Evolutionary conservation across 2,329 filamentous ascomycete species (phyloP).

Genomic region (Nigrograna mackinnonii): DNA sequence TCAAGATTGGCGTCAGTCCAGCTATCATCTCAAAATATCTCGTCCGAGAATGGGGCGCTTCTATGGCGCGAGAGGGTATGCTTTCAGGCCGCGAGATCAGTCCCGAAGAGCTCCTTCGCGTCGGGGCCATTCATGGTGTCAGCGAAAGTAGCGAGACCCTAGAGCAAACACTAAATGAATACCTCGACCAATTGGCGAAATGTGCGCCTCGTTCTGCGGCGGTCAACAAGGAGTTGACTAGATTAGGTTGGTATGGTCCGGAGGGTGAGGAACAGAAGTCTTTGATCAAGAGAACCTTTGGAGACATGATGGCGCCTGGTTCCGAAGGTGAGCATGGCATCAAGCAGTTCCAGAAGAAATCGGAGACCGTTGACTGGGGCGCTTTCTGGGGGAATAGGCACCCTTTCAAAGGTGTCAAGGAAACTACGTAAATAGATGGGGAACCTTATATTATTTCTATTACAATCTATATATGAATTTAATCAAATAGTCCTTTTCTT

Average conservation of each 20-base stretch:
- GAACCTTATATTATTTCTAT: too few relatives aligned
- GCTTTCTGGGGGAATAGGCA: too few relatives aligned
- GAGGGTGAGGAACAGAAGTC: background rate
- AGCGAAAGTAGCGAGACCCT: background rate
- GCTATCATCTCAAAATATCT: constrained; percentile 47
- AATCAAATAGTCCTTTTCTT: too few relatives aligned
- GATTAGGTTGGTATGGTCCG: background rate
- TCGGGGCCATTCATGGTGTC: background rate
- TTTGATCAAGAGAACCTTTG: background rate
- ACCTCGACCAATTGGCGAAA: background rate
- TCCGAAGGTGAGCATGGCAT: background rate
- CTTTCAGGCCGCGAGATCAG: constrained; percentile 31
- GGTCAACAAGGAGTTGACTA: background rate
- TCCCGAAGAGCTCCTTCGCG: background rate
- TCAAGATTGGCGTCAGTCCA: constrained; percentile 43
- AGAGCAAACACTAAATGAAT: background rate
- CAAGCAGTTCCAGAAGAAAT: background rate
- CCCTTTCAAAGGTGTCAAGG: too few relatives aligned
- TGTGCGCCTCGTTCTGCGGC: background rate
- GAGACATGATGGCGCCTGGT: background rate
- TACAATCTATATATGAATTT: too few relatives aligned
- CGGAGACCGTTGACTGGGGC: background rate
- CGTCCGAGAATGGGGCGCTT: constrained; percentile 42
- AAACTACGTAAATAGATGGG: too few relatives aligned
- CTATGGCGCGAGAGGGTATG: constrained; percentile 44